Conservation (phyloP, 2,329 filamentous ascomycete genomes). For the Cladosporium sp. region DNA sequence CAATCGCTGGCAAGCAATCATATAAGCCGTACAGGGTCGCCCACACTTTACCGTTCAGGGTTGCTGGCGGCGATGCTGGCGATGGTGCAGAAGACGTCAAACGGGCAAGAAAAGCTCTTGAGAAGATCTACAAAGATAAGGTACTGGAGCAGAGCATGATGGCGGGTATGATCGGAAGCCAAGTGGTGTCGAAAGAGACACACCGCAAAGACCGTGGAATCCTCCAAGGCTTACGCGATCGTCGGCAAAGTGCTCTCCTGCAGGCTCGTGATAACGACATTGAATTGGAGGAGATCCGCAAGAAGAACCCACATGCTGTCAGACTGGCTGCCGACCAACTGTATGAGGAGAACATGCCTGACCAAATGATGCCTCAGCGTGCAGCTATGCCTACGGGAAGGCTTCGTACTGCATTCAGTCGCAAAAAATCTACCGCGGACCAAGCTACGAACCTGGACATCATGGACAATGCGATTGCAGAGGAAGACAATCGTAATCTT, state of each 20-base stretch:
- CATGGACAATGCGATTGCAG: background rate
- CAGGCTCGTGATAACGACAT: constrained; percentile 5
- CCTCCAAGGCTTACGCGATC: background rate
- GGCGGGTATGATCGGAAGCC: no score
- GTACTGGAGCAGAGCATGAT: background rate
- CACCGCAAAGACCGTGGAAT: background rate
- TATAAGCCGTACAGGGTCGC: background rate
- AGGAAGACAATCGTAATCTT: background rate
- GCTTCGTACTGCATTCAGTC: background rate
- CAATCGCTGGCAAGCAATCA: background rate
- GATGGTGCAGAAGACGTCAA: background rate
- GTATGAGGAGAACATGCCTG: background rate
- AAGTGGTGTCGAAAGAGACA: background rate
- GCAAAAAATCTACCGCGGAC: background rate
- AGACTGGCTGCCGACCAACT: constrained; percentile 5
- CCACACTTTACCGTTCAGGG: background rate
- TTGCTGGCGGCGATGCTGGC: background rate
- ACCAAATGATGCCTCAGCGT: background rate
- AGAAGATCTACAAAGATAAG: constrained; percentile 7
- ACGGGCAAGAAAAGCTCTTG: background rate
- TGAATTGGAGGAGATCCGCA: constrained; percentile 11
- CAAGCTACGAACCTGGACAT: background rate
- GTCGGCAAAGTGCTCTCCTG: background rate
- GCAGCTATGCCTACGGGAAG: background rate
- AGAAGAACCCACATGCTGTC: constrained; percentile 4